Conservation (phyloP, 768 basidiomycete species). For the Serendipita sp. region DNA sequence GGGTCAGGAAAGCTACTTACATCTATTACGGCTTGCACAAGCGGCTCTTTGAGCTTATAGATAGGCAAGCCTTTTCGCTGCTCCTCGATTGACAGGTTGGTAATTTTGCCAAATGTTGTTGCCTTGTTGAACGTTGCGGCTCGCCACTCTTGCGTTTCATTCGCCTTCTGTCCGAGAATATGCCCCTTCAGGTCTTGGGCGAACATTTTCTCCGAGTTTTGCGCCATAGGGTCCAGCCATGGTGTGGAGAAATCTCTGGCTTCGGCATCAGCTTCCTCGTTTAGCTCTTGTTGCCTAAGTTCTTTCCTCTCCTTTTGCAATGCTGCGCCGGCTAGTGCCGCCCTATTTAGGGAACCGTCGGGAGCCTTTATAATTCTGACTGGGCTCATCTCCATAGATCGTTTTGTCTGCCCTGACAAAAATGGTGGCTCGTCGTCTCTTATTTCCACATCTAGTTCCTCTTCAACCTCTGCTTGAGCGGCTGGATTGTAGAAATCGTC, state of each 20-base stretch:
- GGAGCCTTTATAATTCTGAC: conserved; percentile 98
- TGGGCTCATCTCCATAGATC: conserved; percentile 86
- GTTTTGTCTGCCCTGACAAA: conserved; percentile 89
- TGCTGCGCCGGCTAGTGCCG: conserved; percentile 84
- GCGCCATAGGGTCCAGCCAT: conserved; percentile 97
- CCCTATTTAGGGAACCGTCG: conserved; percentile 90
- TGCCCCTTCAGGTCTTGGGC: conserved; percentile 83
- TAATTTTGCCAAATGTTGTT: conserved; percentile 89
- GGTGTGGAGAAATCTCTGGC: conserved; percentile 88
- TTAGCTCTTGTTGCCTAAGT: conserved; percentile 81
- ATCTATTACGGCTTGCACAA: conserved; percentile 79
- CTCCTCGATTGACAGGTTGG: conserved; percentile 77
- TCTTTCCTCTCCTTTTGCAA: conserved; percentile 92
- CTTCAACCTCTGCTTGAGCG: conserved; percentile 75
- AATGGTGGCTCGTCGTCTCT: conserved; percentile 95
- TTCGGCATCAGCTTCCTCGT: conserved; percentile 87
- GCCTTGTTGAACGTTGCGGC: conserved; percentile 87
- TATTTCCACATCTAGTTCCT: conserved; percentile 93
- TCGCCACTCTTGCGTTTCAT: conserved; percentile 80
- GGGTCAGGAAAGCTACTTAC: conserved; percentile 29
- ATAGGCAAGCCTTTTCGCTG: conserved; percentile 85
- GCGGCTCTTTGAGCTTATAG: conserved; percentile 79
- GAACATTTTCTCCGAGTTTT: conserved; percentile 69
- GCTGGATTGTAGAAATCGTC: conserved; percentile 66
- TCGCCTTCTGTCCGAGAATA: conserved; percentile 65